phyloP scores from a whole-genome alignment of 1,139 yeast species.

The Diutina ranongensis region DNA sequence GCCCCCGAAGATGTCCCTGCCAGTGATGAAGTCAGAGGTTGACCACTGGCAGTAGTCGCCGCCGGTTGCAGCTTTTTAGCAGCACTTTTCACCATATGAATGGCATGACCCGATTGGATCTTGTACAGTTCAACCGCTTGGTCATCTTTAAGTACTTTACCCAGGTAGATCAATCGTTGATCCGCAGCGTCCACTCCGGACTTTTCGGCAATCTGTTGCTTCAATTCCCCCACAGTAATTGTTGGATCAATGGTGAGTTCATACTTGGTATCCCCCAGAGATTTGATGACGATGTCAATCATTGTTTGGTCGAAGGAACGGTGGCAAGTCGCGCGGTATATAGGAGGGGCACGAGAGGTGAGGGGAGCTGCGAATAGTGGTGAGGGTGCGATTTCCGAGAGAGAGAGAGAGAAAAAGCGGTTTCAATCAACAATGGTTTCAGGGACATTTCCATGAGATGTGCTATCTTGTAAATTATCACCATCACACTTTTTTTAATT shows the following conservation, averaged over 20 bases:
- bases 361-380: too few relatives aligned
- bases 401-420: too few relatives aligned
- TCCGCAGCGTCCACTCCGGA: conserved; percentile 60
- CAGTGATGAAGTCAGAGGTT: conserved; percentile 11
- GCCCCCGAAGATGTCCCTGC: conserved; percentile 21
- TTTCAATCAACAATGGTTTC: too few relatives aligned
- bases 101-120: conserved; percentile 74
- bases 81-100: conserved; percentile 75
- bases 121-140: conserved; percentile 70
- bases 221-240: conserved; percentile 56
- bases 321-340: neutral
- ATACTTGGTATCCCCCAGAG: conserved; percentile 74
- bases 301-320: neutral
- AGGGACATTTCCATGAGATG: too few relatives aligned
- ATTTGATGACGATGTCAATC: conserved; percentile 23
- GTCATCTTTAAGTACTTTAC: conserved; percentile 79
- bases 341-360: too few relatives aligned
- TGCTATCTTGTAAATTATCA: too few relatives aligned
- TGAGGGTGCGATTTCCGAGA: too few relatives aligned
- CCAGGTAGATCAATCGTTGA: conserved; percentile 87
- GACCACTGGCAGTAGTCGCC: conserved; percentile 16
- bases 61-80: neutral
- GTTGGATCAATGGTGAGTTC: conserved; percentile 44
- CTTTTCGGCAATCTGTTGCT: conserved; percentile 46
- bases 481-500: too few relatives aligned